phyloP scores from a whole-genome alignment of 805 yeast species.

The Tetrapisispora pingtungensis region DNA sequence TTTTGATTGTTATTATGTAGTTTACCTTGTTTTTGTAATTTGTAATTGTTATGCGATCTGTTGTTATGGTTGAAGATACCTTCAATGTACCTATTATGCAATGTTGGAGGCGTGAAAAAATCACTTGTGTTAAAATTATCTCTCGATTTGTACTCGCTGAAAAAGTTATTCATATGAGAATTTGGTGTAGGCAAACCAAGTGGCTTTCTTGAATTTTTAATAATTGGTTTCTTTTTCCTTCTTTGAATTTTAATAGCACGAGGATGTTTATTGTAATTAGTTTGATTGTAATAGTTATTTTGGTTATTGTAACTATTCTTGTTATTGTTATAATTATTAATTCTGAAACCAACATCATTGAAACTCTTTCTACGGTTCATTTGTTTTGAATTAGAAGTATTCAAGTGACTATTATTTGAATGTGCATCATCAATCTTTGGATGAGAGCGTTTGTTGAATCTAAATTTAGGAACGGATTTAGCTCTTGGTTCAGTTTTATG shows the following conservation, averaged over 20 bases:
- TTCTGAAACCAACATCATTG: constrained; percentile 7
- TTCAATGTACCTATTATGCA: constrained; percentile 60
- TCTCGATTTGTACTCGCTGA: constrained; percentile 26
- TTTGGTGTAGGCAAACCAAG: constrained; percentile 56
- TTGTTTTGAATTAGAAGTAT: not conserved
- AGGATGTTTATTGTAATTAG: constrained; percentile 10
- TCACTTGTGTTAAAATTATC: constrained; percentile 51
- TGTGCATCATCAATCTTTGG: not conserved
- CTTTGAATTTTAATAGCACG: constrained; percentile 21
- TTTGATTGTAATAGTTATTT: constrained; percentile 5
- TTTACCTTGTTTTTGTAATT: constrained; percentile 14
- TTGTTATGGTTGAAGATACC: constrained; percentile 38
- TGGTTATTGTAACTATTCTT: constrained; percentile 9
- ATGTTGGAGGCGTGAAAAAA: constrained; percentile 70
- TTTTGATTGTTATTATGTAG: not conserved
- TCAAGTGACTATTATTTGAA: not conserved
- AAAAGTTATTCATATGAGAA: constrained; percentile 33
- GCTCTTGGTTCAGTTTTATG: constrained; percentile 13
- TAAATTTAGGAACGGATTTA: constrained; percentile 25
- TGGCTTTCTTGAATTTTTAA: constrained; percentile 41
- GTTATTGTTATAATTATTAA: constrained; percentile 8
- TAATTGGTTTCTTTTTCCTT: constrained; percentile 18
- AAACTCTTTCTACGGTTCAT: constrained; percentile 3
- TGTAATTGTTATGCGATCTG: constrained; percentile 10
- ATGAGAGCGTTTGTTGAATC: constrained; percentile 22